A percentile compares a stretch with the other conserved stretches of the same genome.
These are phyloP conservation scores for Gymnopilus dilepis DNA, from an alignment of 768 basidiomycete genomes.

Conservation along the genomic window DNA sequence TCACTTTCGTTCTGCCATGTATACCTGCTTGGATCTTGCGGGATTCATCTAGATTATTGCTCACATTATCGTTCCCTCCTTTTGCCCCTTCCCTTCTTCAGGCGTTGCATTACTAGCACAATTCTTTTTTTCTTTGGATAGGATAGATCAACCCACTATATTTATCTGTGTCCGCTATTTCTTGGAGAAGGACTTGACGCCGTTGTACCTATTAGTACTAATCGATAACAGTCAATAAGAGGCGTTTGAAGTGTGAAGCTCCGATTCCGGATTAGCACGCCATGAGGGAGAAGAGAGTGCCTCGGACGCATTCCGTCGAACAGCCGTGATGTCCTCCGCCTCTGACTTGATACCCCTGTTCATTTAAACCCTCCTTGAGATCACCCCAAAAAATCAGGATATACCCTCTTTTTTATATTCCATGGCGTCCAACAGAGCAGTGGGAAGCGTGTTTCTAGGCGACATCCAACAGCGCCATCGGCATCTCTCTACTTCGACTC, in stretches of 20 bases:
- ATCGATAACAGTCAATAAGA: neutral
- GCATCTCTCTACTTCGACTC: conserved; percentile 61
- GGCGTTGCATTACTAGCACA: neutral
- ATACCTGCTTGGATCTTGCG: neutral
- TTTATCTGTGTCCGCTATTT: neutral
- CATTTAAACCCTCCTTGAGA: neutral
- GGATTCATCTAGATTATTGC: conserved; percentile 1
- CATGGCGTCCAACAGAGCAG: conserved; percentile 31
- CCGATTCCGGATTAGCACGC: neutral
- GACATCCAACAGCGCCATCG: conserved; percentile 69
- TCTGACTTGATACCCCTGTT: neutral
- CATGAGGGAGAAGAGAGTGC: neutral
- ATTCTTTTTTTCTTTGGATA: neutral
- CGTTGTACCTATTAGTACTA: neutral
- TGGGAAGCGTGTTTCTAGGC: conserved; percentile 84
- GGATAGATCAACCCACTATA: neutral
- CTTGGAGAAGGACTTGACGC: neutral
- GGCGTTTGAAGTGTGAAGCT: neutral
- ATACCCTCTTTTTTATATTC: neutral
- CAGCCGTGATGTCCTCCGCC: neutral
- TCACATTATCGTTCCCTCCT: conserved; percentile 1
- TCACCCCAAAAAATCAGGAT: neutral
- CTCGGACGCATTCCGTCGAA: neutral
- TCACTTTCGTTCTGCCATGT: neutral
- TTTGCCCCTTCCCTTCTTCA: neutral